Evolutionary conservation across 2,329 filamentous ascomycete genomes (phyloP), one percentile per base, ranked within the genome.

Genomic region (Fusarium brevicatenulatum): DNA sequence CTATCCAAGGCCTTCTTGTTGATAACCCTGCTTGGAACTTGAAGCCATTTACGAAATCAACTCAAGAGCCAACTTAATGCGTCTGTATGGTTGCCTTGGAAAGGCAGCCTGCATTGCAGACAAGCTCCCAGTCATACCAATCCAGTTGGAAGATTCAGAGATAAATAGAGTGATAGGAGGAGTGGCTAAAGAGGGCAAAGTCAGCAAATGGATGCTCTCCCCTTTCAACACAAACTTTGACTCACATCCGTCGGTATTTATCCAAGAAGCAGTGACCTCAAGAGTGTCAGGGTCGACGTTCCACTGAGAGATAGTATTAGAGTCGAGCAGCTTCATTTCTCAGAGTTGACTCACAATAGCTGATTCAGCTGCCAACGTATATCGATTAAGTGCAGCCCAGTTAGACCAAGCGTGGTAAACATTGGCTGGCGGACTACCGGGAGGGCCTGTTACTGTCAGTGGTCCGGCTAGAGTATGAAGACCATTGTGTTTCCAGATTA

Each of bases 311-410:
- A 11, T 8, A 25, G n/a, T 19, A 23, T 30, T 9, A 49, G 28
- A 15, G 9, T 30, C 12, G 19, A 10, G 7, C 4, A 30, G 28
- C 19, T 6, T 10, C 36, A 3, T 7, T 39, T 19, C 0, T 7
- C 13, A 30, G 9, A 4, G 13, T 49, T 52, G 11, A 8, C 30
- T 36, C n/a, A 34, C n/a, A 15, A 50, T 50, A 19, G 47, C n/a
- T 50, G 30, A 50, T 36, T 23, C n/a, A 19, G 11, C 47, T 50
- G 30, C 30, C 13, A 47, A 30, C 9, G 13, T n/a, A 30, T n/a
- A 47, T 16, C 19, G 12, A 47, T 16, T 7, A 16, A 47, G 19
- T 47, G 9, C 12, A 30, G 25, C 44, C 44, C 25, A 30, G 19
- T 30, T 30, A 5, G 19, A 16, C 25, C 19, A 47, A 30, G 19